Conservation (phyloP, 225 moss, liverwort and hornwort species). For the Neckera pumila region DNA sequence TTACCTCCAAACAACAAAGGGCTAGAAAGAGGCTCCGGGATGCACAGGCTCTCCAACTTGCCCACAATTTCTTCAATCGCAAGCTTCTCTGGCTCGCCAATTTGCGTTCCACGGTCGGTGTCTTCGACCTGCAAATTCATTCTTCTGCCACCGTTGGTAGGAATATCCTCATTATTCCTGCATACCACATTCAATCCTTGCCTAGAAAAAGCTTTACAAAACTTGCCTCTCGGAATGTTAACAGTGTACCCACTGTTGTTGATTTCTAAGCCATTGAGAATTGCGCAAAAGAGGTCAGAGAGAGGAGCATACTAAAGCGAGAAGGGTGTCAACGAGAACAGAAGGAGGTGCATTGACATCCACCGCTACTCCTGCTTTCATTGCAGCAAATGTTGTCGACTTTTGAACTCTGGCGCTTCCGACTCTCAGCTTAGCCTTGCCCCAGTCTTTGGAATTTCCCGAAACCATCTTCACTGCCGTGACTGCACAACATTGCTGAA, state of each 20-base stretch:
- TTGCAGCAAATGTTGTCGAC: background rate
- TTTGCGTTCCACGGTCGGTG: slow-evolving; percentile 73
- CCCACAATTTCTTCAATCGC: slow-evolving; percentile 39
- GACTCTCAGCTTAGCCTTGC: background rate
- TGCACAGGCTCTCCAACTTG: slow-evolving; percentile 68
- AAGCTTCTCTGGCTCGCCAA: slow-evolving; percentile 41
- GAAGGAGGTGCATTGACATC: slow-evolving; percentile 23
- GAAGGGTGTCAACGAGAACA: slow-evolving; percentile 33
- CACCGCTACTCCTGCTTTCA: slow-evolving; percentile 5
- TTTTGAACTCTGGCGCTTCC: background rate
- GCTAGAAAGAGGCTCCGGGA: slow-evolving; percentile 78
- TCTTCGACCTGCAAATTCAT: slow-evolving; percentile 46
- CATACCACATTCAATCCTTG: background rate
- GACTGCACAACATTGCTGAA: background rate
- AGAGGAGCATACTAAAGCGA: slow-evolving; percentile 18
- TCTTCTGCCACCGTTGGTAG: background rate
- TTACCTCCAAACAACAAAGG: slow-evolving; percentile 87
- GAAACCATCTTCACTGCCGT: background rate
- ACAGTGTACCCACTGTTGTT: background rate
- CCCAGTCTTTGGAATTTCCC: background rate
- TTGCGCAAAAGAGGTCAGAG: background rate
- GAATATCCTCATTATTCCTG: background rate
- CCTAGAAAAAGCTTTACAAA: background rate
- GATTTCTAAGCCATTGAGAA: background rate
- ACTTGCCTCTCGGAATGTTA: background rate